Base-by-base conservation (phyloP, 257 asterid species). In the Forsythia viridissima region DNA sequence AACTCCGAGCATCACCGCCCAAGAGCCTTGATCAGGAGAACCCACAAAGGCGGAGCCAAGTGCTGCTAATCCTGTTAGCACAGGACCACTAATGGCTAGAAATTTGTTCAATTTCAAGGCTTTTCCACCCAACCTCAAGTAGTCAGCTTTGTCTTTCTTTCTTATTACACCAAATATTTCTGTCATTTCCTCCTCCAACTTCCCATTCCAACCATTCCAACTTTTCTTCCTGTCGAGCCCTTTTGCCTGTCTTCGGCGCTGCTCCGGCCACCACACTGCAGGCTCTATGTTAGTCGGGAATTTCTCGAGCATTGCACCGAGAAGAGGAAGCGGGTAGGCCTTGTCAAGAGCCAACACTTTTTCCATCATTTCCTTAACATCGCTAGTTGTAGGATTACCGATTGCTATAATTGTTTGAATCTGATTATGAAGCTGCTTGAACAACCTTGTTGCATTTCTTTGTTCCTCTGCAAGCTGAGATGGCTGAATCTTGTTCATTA, bases 391-490 rank as follows among this genome's bases (percentile, higher is more conserved):
- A 18, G 91, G 89, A 2, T 79, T 82, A 3, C 91, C 90, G 0
- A 86, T 34, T 2, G 87, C 67, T 37, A 92, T 4, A 3, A 76
- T 76, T 6, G 90, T 88, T 80, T 82, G 74, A 5, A 93, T 86
- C 48, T 89, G 92, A 21, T 76, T 85, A 6, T 79, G 82, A 6
- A 90, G 85, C 74, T 92, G 92, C 75, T 85, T 79, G 82, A 93
- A 90, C 44, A 90, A 81, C 81, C 97, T 87, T 2, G 75, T 61
- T 0, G 95, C 97, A 63, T 89, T 93, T 41, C 96, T 43, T 21
- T 93, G 98, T 51, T 93, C 98, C 70, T 93, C 97, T 0, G 90
- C 96, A 0, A 92, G 89, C 76, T 93, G 98, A 34, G 94, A 90
- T 1, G 98, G 94, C 74, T 93, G 98, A 59, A 90, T 87, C 34